phyloP scores from a whole-genome alignment of 345 rosid genomes.

The Populus davidiana region DNA sequence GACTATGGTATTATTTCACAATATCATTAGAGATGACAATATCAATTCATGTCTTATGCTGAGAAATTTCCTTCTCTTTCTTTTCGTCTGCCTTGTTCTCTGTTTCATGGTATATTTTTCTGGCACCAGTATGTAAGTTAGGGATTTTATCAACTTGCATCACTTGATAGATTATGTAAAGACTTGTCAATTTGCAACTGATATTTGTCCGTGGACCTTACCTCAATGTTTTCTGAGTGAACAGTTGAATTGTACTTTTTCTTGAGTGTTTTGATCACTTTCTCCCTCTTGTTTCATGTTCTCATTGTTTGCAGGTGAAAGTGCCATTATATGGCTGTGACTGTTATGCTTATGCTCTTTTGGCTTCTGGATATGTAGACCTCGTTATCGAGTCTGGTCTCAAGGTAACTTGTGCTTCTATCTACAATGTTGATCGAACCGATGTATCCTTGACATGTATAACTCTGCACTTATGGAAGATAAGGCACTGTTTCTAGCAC shows the following conservation, averaged over 20 bases:
- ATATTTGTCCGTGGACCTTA: background rate
- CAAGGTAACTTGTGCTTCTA: conserved; percentile 45
- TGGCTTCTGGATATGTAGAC: conserved; percentile 95
- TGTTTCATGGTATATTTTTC: background rate
- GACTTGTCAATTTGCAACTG: background rate
- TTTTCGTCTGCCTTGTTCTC: background rate
- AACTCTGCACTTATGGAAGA: background rate
- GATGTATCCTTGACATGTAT: background rate
- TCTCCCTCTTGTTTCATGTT: background rate
- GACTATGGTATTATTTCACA: background rate
- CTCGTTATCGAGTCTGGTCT: conserved; percentile 91
- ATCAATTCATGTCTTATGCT: background rate
- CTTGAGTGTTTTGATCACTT: background rate
- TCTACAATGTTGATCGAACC: background rate
- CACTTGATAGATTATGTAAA: background rate
- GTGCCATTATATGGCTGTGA: conserved; percentile 93
- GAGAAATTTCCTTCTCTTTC: background rate
- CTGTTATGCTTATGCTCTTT: conserved; percentile 93
- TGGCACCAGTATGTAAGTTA: background rate
- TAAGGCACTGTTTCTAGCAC: background rate
- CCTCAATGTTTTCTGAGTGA: background rate
- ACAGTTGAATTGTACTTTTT: background rate
- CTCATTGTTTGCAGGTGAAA: conserved; percentile 56
- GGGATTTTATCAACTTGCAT: background rate
- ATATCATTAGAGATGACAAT: background rate